phyloP scores from a whole-genome alignment of 2,329 filamentous ascomycete genomes.

The Rutstroemia sp. region DNA sequence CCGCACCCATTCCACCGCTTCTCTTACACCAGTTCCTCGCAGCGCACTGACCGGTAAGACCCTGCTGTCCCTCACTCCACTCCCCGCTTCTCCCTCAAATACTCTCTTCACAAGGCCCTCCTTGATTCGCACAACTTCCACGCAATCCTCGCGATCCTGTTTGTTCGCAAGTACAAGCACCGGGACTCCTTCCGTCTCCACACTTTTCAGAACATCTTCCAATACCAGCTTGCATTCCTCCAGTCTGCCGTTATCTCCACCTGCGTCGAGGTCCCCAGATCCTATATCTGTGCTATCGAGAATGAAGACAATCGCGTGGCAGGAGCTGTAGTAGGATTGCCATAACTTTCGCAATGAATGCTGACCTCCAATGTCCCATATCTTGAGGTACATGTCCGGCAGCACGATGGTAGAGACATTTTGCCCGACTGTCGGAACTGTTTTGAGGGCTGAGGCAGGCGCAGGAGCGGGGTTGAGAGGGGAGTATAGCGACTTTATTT shows the following conservation, averaged over 20 bases:
- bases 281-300: constrained; percentile 93
- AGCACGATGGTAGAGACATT: constrained; percentile 90
- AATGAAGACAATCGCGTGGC: constrained; percentile 96
- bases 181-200: constrained; percentile 85
- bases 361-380: constrained; percentile 97
- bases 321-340: constrained; percentile 91
- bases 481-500: constrained; percentile 84
- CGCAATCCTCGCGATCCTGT: constrained; percentile 93
- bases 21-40: constrained; percentile 76
- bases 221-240: constrained; percentile 86
- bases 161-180: constrained; percentile 93
- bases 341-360: constrained; percentile 81
- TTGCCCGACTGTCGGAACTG: constrained; percentile 93
- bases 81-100: constrained; percentile 87
- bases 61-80: constrained; percentile 78
- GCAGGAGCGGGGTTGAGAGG: constrained; percentile 51
- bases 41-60: constrained; percentile 90
- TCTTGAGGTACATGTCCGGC: constrained; percentile 93
- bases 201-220: constrained; percentile 80
- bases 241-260: constrained; percentile 49
- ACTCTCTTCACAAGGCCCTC: constrained; percentile 93
- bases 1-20: constrained; percentile 95
- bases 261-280: constrained; percentile 45
- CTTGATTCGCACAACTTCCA: constrained; percentile 96
- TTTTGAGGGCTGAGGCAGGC: constrained; percentile 59